Evolutionary conservation across 371 early-diverging fungal genomes (phyloP).

Genomic region (Rhizopus arrhizus): DNA sequence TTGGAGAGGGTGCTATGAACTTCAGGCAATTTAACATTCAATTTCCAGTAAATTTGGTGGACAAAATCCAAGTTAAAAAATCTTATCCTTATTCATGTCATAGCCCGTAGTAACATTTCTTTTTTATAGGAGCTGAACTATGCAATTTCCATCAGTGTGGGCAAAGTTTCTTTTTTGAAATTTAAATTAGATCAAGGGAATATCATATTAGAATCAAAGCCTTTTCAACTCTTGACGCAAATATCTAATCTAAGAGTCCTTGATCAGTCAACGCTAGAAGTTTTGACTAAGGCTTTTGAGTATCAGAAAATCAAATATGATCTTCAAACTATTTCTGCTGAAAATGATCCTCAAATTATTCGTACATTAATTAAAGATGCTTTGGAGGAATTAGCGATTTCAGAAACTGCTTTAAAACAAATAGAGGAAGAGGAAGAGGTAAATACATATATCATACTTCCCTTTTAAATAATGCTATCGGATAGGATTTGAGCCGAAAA

Average conservation of each 20-base stretch:
- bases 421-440: slow-evolving; percentile 16
- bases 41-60: slow-evolving; percentile 13
- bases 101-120: neutral
- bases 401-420: slow-evolving; percentile 10
- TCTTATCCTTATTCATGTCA: neutral
- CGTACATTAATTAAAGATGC: slow-evolving; percentile 3
- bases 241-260: slow-evolving; percentile 1
- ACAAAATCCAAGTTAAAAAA: slow-evolving; percentile 14
- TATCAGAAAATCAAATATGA: slow-evolving; percentile 9
- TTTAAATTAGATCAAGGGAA: neutral
- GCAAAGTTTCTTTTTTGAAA: slow-evolving; percentile 6
- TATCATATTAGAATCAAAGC: slow-evolving; percentile 1
- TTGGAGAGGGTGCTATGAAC: neutral
- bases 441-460: neutral
- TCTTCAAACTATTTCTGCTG: neutral
- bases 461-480: neutral
- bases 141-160: slow-evolving; percentile 8
- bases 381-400: slow-evolving; percentile 11
- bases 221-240: neutral
- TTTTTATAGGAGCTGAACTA: slow-evolving; percentile 8
- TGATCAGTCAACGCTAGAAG: neutral
- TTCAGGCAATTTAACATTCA: slow-evolving; percentile 21
- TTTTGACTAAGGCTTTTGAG: neutral
- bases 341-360: slow-evolving; percentile 13
- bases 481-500: slow-evolving; percentile 11